Evolutionary conservation across 2,329 filamentous ascomycete genomes (phyloP).

Genomic region (Boeremia lycopersici): DNA sequence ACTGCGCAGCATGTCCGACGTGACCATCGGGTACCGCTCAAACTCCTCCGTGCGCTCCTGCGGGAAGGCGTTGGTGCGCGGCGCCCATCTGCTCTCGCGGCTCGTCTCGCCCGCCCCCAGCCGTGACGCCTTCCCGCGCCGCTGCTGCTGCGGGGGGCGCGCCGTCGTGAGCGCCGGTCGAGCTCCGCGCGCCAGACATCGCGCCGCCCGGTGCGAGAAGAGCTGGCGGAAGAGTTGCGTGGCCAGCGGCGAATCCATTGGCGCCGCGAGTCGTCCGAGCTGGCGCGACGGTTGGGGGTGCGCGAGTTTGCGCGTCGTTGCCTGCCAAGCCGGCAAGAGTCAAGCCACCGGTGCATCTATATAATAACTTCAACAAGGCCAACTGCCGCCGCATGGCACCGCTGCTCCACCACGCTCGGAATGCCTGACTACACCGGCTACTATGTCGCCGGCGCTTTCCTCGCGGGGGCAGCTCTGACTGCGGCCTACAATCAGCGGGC

Average conservation of each 20-base stretch:
- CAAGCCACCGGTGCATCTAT: too few species aligned
- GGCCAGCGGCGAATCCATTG: conserved; percentile 83
- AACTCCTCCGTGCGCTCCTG: conserved; percentile 82
- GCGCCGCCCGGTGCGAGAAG: conserved; percentile 72
- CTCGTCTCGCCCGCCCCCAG: conserved; percentile 44
- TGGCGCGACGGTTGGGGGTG: conserved; percentile 24
- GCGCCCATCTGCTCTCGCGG: conserved; percentile 82
- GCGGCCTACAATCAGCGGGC: conserved; percentile 23
- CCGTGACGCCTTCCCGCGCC: conserved; percentile 40
- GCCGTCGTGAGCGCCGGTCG: conserved; percentile 48
- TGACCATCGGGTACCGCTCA: conserved; percentile 80
- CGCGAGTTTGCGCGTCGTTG: conserved; percentile 27
- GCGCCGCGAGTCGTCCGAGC: conserved; percentile 17
- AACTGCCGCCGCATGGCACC: conserved; percentile 18
- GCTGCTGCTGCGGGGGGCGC: conserved; percentile 34
- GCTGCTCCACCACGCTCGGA: not conserved
- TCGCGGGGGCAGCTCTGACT: conserved; percentile 76
- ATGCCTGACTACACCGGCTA: conserved; percentile 54
- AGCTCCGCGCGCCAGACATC: conserved; percentile 56
- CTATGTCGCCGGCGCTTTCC: conserved; percentile 73
- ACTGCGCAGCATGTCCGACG: conserved; percentile 75
- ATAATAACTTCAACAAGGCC: too few species aligned
- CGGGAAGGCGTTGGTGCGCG: conserved; percentile 75
- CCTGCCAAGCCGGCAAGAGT: conserved; percentile 40
- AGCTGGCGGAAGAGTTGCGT: conserved; percentile 83